Evolutionary conservation across 768 basidiomycete genomes (phyloP).

Genomic region (Mrakia hoshinonis): DNA sequence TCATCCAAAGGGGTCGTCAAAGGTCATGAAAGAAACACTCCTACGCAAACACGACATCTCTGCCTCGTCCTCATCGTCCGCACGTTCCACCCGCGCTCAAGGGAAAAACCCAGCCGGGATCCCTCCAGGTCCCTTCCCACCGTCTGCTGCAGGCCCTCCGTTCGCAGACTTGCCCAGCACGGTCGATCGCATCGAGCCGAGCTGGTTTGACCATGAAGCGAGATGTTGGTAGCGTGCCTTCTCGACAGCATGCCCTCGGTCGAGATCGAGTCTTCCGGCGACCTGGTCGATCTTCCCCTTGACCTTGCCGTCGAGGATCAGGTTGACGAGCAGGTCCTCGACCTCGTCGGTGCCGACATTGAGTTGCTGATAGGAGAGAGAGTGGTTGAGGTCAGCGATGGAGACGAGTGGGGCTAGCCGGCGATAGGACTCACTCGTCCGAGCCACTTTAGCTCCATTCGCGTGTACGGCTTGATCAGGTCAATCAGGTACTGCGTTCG

Average conservation of each 20-base stretch:
- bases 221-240: constrained; percentile 27
- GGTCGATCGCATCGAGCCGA: not conserved
- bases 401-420: not conserved
- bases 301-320: constrained; percentile 94
- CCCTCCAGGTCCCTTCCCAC: constrained; percentile 10
- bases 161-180: constrained; percentile 15
- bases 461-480: constrained; percentile 93
- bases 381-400: not conserved
- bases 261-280: constrained; percentile 81
- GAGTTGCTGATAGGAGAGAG: constrained; percentile 58
- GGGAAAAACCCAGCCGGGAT: not conserved
- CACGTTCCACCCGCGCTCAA: not conserved
- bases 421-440: constrained; percentile 56
- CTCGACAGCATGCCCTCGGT: constrained; percentile 49
- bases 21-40: not conserved
- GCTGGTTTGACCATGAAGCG: constrained; percentile 8
- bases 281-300: constrained; percentile 96
- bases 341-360: constrained; percentile 87
- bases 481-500: constrained; percentile 96
- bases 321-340: constrained; percentile 82
- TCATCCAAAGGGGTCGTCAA: not conserved
- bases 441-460: constrained; percentile 84
- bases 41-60: not conserved
- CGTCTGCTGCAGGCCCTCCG: constrained; percentile 24
- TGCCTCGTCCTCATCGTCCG: not conserved